These are phyloP conservation scores for Spizellomyces punctatus DNA, from an alignment of 192 early-diverging fungal genomes.

Conservation along the genomic window DNA sequence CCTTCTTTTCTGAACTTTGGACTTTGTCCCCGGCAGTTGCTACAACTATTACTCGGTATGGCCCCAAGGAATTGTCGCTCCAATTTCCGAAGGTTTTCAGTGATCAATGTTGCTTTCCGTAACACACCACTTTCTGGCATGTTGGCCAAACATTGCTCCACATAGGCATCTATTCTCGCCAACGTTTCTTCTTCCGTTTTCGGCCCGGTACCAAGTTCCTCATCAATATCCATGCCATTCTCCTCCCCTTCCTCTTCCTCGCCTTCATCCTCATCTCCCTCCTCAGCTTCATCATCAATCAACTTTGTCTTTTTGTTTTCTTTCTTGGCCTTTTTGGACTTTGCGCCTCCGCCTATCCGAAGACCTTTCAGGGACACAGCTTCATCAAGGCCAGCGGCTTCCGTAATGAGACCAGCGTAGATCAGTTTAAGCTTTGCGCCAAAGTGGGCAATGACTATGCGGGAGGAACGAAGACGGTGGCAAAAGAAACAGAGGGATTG, in stretches of 20 bases:
- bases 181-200: conserved; percentile 66
- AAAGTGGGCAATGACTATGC: conserved; percentile 65
- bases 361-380: conserved; percentile 35
- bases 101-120: conserved; percentile 47
- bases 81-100: conserved; percentile 47
- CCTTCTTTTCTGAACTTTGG: conserved; percentile 83
- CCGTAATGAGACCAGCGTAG: conserved; percentile 81
- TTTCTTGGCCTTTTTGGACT: conserved; percentile 24
- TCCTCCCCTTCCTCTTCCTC: conserved; percentile 45
- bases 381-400: conserved; percentile 83
- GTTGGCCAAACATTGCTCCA: conserved; percentile 46
- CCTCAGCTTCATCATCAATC: conserved; percentile 37
- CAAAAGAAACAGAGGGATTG: conserved; percentile 89
- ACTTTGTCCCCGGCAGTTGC: conserved; percentile 50
- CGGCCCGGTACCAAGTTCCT: conserved; percentile 42
- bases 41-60: conserved; percentile 44
- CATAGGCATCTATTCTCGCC: conserved; percentile 62
- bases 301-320: conserved; percentile 28
- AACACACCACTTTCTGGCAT: conserved; percentile 13
- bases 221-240: conserved; percentile 44
- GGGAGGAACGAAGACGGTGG: conserved; percentile 73
- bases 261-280: conserved; percentile 38
- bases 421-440: conserved; percentile 82
- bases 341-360: not conserved
- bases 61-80: conserved; percentile 51